Evolutionary conservation across 176 grass and related monocot species (phyloP), one percentile per base, ranked within the genome.

Genomic region (Raddia distichophylla): DNA sequence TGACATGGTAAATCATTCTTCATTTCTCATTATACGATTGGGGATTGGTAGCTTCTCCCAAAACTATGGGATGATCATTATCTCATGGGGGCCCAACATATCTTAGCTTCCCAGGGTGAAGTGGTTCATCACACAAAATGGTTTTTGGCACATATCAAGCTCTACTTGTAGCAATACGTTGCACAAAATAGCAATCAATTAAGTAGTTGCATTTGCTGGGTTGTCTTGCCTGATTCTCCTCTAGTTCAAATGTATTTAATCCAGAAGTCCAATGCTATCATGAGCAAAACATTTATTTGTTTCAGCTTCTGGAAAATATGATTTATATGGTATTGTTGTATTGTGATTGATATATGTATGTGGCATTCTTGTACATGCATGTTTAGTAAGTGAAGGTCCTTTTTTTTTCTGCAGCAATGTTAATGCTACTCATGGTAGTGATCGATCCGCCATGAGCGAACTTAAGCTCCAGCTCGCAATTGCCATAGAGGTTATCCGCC

Each of bases 231-330:
- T 50, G 32, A 34, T 73, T 62, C 62, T 72, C 44, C 32, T 73
- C 53, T 62, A 20, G 22, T 73, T 50, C 56, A 2, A 27, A 52
- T 73, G 17, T 17, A 22, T 40, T 81, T 60, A 67, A 80, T 70
- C 10, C 8, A 8, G 27, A 71, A 56, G 2, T 35, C 42, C 15
- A 51, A 22, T 72, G 27, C 6, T 62, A 71, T 34, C 79, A 71
- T 60, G 6, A 48, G 5, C 35, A 33, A 13, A 44, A 10, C 34
- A 8, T 82, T 82, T 7, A 19, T 12, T 70, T 13, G 52, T 3
- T 81, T 49, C 40, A 70, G 10, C 53, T 81, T 34, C 9, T 0
- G 16, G 79, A 9, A 78, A 59, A 13, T 60, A 60, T 22, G 53
- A 49, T 48, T 35, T 6, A 2, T 59, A 81, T 69, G 20, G 46